Conservation (phyloP, 352 stramenopile species). For the Phytophthora pini region DNA sequence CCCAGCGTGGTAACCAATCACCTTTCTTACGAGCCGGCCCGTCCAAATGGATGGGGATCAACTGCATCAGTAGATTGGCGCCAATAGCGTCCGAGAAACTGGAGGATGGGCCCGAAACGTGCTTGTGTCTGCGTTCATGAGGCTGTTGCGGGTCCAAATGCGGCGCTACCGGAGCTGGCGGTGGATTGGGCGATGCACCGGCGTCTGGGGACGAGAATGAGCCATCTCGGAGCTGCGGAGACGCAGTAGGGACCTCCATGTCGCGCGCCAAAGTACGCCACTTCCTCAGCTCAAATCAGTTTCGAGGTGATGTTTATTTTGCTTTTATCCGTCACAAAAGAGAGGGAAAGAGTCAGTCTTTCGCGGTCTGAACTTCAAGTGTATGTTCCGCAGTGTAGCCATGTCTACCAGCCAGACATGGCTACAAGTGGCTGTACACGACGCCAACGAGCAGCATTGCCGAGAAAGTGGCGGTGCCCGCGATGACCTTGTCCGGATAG, state of each 20-base stretch:
- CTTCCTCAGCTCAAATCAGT: conserved; percentile 23
- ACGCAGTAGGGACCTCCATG: conserved; percentile 31
- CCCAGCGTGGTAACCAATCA: conserved; percentile 84
- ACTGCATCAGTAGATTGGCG: conserved; percentile 53
- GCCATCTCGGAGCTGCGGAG: neutral
- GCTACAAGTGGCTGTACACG: conserved; percentile 52
- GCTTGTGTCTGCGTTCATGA: conserved; percentile 28
- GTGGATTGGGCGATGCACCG: conserved; percentile 6
- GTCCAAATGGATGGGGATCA: conserved; percentile 77
- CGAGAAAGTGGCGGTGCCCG: conserved; percentile 48
- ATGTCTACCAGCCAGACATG: neutral
- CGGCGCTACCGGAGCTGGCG: conserved; percentile 13
- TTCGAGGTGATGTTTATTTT: conserved; percentile 19
- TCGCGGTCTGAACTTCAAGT: conserved; percentile 3
- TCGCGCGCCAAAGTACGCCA: conserved; percentile 3
- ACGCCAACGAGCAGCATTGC: conserved; percentile 50
- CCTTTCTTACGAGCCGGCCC: conserved; percentile 70
- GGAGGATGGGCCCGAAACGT: neutral
- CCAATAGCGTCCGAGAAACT: conserved; percentile 33
- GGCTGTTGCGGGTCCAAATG: conserved; percentile 32
- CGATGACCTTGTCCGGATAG: conserved; percentile 57
- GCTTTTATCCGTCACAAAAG: conserved; percentile 7
- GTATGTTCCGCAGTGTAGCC: conserved; percentile 1
- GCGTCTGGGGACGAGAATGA: conserved; percentile 22
- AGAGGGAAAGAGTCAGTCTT: conserved; percentile 11